Evolutionary conservation across 352 stramenopile genomes (phyloP), one percentile per base, ranked within the genome.

Genomic region (Phytophthora pluvialis): DNA sequence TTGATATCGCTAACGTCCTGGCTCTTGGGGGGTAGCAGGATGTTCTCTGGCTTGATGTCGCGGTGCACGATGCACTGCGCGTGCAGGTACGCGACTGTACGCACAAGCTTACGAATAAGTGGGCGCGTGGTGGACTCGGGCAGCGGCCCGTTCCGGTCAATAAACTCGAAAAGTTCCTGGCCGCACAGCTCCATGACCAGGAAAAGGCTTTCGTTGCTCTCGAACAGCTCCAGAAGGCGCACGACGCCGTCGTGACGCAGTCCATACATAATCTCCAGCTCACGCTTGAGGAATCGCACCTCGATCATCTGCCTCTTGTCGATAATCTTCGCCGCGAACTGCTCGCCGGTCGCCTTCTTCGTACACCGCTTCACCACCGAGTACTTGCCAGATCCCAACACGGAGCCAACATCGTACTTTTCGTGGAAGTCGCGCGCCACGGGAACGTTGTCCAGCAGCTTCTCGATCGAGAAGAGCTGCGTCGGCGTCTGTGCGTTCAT

Each of bases 21-120:
- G 36, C 76, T 75, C 32, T 80, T 70, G 0, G 43, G 57, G 10
- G 69, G 70, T 42, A 94, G 83, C 51, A 93, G 43, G 38, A 94
- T 93, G 58, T 94, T 96, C 65, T 93, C 86, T 11, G 84, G 88
- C 58, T 94, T 95, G 67, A 94, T 94, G 44, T 94, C 88, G 50
- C 86, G 88, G 55, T 94, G 88, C 43, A 94, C 86, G 54, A 94
- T 93, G 67, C 79, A 90, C 42, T 91, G 72, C 13, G 75, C 79
- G 69, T 97, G 89, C 44, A 95, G 67, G 64, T 97, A 97, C 57
- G 76, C 77, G 42, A 97, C 88, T 18, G 89, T 93, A 32, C 71
- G 63, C 18, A 97, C 77, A 5, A 97, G 67, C 15, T 84, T 82
- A 16, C 75, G 72, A 53, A 95, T 89, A 43, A 96, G 72, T 28